Percentiles rank a stretch among this genome's conserved stretches.
Evolutionary conservation across 352 stramenopile genomes (phyloP).

Genomic region (Globisporangium nunn): DNA sequence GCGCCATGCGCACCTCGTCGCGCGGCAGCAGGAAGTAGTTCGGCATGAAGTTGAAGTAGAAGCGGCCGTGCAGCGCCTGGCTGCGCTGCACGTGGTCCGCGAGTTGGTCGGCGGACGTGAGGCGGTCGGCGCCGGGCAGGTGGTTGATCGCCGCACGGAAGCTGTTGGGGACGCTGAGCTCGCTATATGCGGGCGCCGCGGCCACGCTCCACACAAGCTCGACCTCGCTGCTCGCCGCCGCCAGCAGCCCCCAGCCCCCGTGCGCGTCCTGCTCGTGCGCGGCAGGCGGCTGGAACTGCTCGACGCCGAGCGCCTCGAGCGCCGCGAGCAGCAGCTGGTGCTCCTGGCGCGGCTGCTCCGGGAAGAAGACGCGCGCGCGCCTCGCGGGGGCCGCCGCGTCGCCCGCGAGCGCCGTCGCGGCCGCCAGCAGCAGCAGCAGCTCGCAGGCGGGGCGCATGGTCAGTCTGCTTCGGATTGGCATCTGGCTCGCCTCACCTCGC

Average conservation of each 20-base stretch:
- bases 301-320: conserved; percentile 45
- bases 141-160: conserved; percentile 64
- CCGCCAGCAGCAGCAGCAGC: conserved; percentile 4
- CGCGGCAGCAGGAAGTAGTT: conserved; percentile 52
- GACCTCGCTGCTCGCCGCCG: conserved; percentile 34
- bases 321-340: conserved; percentile 40
- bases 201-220: conserved; percentile 62
- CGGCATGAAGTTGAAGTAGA: conserved; percentile 65
- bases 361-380: conserved; percentile 40
- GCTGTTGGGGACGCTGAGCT: conserved; percentile 32
- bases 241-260: conserved; percentile 34
- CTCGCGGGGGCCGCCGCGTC: neutral
- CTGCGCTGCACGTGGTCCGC: conserved; percentile 32
- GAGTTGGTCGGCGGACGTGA: conserved; percentile 42
- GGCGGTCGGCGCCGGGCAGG: conserved; percentile 42
- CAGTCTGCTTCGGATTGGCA: no score
- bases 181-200: conserved; percentile 19
- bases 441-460: no score
- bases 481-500: no score
- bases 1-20: conserved; percentile 35
- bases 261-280: conserved; percentile 12
- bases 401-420: neutral
- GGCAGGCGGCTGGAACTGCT: conserved; percentile 27
- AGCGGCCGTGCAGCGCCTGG: conserved; percentile 49
- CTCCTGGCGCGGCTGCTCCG: conserved; percentile 27